A percentile compares a stretch with the other conserved stretches of the same genome.
These are phyloP conservation scores for Grosmannia clavigera DNA, from an alignment of 2,329 filamentous ascomycete species.

Conservation along the genomic window DNA sequence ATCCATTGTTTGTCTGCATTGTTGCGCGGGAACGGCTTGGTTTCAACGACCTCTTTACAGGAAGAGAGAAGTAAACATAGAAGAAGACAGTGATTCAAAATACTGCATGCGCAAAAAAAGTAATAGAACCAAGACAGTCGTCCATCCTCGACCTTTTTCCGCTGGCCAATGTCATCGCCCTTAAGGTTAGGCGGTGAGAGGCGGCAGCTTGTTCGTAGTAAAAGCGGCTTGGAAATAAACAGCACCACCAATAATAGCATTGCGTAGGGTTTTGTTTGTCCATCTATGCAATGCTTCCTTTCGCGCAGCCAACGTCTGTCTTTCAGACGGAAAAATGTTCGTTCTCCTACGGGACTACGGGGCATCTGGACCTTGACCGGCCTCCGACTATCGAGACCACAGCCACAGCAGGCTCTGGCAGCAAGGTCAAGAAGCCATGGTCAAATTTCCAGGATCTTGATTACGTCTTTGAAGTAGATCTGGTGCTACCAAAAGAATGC, in stretches of 20 bases:
- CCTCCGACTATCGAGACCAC: constrained; percentile 39
- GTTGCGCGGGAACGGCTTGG: not conserved
- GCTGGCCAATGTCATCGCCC: not conserved
- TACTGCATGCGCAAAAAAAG: not conserved
- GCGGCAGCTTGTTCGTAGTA: not conserved
- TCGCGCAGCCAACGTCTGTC: constrained; percentile 27
- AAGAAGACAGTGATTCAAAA: not conserved
- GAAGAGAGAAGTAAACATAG: not conserved
- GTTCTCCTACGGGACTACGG: constrained; percentile 56
- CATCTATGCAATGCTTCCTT: constrained; percentile 28
- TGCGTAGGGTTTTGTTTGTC: not conserved
- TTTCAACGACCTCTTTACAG: not conserved
- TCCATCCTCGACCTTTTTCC: not conserved
- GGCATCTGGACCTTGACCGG: constrained; percentile 58
- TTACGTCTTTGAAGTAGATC: constrained; percentile 47
- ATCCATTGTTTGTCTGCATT: not conserved
- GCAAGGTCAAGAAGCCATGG: constrained; percentile 58
- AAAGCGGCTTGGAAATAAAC: not conserved
- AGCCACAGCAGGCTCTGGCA: not conserved
- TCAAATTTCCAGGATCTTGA: constrained; percentile 49
- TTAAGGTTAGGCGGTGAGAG: not conserved
- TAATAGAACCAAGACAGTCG: too few species aligned
- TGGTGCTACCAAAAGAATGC: constrained; percentile 57
- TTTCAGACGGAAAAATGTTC: constrained; percentile 56
- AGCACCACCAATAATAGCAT: not conserved